These are phyloP conservation scores for Trichoderma parareesei DNA, from an alignment of 495 filamentous ascomycete species.

Conservation along the genomic window DNA sequence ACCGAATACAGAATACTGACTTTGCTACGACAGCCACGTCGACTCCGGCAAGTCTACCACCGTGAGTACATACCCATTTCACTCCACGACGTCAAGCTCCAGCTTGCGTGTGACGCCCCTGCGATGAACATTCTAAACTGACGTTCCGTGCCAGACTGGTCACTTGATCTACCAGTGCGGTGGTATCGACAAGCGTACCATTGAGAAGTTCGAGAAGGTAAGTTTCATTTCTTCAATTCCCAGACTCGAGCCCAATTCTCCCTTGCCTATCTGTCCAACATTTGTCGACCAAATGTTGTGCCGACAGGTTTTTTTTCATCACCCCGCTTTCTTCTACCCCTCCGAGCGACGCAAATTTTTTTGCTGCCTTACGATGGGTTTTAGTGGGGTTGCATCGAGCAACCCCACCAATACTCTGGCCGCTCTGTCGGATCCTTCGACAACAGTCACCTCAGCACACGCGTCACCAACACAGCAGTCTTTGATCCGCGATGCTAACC, in stretches of 20 bases:
- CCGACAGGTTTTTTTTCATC: neutral
- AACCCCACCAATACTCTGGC: neutral
- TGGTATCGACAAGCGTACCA: constrained; percentile 99
- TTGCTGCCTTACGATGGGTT: neutral
- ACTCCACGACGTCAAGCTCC: constrained; percentile 36
- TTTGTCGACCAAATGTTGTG: neutral
- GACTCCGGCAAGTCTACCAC: constrained; percentile 99
- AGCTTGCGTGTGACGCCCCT: constrained; percentile 7
- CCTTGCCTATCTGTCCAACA: no score
- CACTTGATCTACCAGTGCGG: constrained; percentile 99
- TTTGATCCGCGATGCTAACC: constrained; percentile 10
- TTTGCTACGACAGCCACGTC: constrained; percentile 61
- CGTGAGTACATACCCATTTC: constrained; percentile 27
- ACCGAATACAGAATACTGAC: constrained; percentile 15
- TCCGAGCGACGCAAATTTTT: constrained; percentile 1
- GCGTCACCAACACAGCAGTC: no score
- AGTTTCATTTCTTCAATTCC: neutral
- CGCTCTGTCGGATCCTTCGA: neutral
- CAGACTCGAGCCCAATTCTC: no score
- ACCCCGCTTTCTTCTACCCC: constrained; percentile 9
- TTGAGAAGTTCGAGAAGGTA: constrained; percentile 99
- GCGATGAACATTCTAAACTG: constrained; percentile 5
- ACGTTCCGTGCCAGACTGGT: constrained; percentile 36
- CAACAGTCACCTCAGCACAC: no score
- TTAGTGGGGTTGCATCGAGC: neutral